Evolutionary conservation across 805 yeast species (phyloP).

Genomic region (Blastobotrys parvus): DNA sequence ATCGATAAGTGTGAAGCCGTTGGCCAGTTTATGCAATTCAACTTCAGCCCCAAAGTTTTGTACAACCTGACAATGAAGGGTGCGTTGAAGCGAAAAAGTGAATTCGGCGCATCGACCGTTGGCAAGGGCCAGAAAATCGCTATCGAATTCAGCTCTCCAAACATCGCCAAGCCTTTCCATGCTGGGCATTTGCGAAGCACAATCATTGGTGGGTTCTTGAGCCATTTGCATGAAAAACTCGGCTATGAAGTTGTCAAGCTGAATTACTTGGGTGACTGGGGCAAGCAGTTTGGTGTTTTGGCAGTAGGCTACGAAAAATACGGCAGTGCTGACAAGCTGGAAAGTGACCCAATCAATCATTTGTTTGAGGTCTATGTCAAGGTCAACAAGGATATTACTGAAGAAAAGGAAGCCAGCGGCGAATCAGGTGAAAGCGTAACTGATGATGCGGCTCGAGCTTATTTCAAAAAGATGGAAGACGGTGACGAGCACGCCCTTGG

Average conservation of each 20-base stretch:
- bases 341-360: slow-evolving; percentile 82
- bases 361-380: slow-evolving; percentile 89
- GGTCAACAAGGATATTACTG: slow-evolving; percentile 67
- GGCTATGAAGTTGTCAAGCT: slow-evolving; percentile 92
- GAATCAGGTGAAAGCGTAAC: slow-evolving; percentile 29
- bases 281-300: slow-evolving; percentile 93
- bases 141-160: slow-evolving; percentile 94
- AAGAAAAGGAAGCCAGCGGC: slow-evolving; percentile 48
- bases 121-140: slow-evolving; percentile 65
- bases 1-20: slow-evolving; percentile 66
- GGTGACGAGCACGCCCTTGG: slow-evolving; percentile 75
- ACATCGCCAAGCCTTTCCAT: slow-evolving; percentile 98
- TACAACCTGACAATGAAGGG: slow-evolving; percentile 63
- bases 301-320: slow-evolving; percentile 87
- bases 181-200: slow-evolving; percentile 98
- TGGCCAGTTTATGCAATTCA: slow-evolving; percentile 90
- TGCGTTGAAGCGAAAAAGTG: slow-evolving; percentile 46
- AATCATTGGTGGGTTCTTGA: slow-evolving; percentile 90
- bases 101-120: slow-evolving; percentile 67
- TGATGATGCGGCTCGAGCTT: slow-evolving; percentile 78
- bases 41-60: slow-evolving; percentile 59
- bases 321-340: slow-evolving; percentile 69
- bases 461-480: slow-evolving; percentile 85
- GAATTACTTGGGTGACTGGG: slow-evolving; percentile 99
- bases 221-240: slow-evolving; percentile 79